Percentiles rank a stretch among this genome's conserved stretches.
Evolutionary conservation across 148 eudicot genomes (phyloP).

Genomic region (Tetragonia tetragonoides): DNA sequence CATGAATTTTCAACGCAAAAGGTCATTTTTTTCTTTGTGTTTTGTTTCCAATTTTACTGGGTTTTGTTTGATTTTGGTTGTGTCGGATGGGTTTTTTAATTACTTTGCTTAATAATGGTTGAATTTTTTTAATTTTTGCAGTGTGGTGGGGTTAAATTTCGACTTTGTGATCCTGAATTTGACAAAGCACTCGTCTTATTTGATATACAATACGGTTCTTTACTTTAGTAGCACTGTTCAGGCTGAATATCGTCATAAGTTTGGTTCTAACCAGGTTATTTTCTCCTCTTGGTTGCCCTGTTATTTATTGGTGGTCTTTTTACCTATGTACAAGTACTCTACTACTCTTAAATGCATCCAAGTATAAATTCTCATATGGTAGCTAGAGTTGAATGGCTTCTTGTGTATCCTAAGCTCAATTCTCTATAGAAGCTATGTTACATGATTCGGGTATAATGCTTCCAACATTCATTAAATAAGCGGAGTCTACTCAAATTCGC

Average conservation of each 20-base stretch:
- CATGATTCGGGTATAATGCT: too few relatives aligned
- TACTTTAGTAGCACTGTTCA: slow-evolving; percentile 80
- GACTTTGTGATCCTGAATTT: slow-evolving; percentile 83
- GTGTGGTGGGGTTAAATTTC: slow-evolving; percentile 90
- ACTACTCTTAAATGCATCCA: too few relatives aligned
- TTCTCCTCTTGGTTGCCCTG: background rate
- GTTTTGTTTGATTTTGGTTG: background rate
- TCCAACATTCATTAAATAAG: too few relatives aligned
- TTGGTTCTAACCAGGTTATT: slow-evolving; percentile 58
- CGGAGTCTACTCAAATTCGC: too few relatives aligned
- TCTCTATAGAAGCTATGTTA: too few relatives aligned
- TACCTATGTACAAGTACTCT: too few relatives aligned
- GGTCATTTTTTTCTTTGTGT: slow-evolving; percentile 32
- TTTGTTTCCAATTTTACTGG: too few relatives aligned
- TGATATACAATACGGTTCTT: slow-evolving; percentile 72
- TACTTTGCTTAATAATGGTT: background rate
- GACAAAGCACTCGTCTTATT: slow-evolving; percentile 89
- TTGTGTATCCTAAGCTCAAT: too few relatives aligned
- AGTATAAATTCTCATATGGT: too few relatives aligned
- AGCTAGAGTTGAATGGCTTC: too few relatives aligned
- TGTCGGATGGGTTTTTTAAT: background rate
- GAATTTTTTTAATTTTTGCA: slow-evolving; percentile 16
- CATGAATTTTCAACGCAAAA: slow-evolving; percentile 80
- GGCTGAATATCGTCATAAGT: slow-evolving; percentile 65
- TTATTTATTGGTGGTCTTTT: background rate